phyloP scores from a whole-genome alignment of 2,329 filamentous ascomycete genomes.

The Microthyrium microscopicum region DNA sequence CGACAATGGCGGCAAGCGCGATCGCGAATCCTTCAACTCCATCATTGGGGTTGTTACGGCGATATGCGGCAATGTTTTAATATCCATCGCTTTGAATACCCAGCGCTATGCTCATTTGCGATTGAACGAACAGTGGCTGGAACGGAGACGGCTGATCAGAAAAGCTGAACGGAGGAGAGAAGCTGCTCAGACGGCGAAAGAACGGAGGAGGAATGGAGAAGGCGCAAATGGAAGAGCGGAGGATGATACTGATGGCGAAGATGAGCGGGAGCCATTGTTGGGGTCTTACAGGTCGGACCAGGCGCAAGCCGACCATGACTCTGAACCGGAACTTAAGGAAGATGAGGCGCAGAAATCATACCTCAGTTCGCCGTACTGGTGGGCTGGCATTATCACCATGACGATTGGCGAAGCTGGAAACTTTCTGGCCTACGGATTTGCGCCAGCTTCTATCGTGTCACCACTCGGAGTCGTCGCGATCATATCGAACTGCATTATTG shows the following conservation, averaged over 20 bases:
- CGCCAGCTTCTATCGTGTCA: constrained; percentile 91
- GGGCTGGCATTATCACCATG: constrained; percentile 85
- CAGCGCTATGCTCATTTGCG: constrained; percentile 83
- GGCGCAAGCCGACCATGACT: neutral
- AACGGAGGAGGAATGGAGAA: neutral
- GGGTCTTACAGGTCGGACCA: neutral
- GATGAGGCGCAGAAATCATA: constrained; percentile 46
- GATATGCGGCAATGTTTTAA: constrained; percentile 82
- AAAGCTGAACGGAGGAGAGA: constrained; percentile 5
- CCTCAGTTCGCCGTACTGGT: constrained; percentile 87
- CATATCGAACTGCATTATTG: constrained; percentile 92
- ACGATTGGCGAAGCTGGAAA: constrained; percentile 87
- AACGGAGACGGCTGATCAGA: constrained; percentile 20
- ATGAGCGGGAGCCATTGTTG: constrained; percentile 7
- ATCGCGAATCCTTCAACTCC: constrained; percentile 91
- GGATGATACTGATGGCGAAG: constrained; percentile 5
- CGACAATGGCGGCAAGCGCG: constrained; percentile 11
- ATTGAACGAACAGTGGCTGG: constrained; percentile 53
- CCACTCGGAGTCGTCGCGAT: constrained; percentile 92
- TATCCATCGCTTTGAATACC: constrained; percentile 88
- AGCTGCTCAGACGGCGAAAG: neutral
- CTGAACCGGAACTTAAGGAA: neutral
- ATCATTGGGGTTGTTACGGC: constrained; percentile 89
- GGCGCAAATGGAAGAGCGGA: neutral
- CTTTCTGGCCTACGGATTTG: constrained; percentile 93